Evolutionary conservation across 2,329 filamentous ascomycete genomes (phyloP).

Genomic region (Fusarium anthophilum): DNA sequence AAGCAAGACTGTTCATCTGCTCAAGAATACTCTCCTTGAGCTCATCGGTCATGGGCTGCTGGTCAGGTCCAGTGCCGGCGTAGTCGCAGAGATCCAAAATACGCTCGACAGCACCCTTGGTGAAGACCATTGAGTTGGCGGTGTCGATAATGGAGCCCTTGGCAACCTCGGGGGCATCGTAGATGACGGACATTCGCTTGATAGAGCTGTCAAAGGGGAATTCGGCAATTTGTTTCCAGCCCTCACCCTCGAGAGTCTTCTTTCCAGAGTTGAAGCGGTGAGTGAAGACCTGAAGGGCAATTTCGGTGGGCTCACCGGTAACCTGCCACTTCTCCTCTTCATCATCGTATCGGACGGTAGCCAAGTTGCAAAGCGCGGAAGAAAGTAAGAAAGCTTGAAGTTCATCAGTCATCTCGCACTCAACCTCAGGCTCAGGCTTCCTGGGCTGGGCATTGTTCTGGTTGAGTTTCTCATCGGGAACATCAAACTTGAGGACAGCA

Average conservation of each 20-base stretch:
- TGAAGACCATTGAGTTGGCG: slow-evolving; percentile 63
- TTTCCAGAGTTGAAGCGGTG: slow-evolving; percentile 72
- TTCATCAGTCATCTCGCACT: slow-evolving; percentile 59
- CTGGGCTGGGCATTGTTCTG: slow-evolving; percentile 41
- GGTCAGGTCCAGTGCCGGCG: slow-evolving; percentile 54
- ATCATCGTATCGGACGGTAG: slow-evolving; percentile 65
- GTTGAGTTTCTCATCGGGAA: slow-evolving; percentile 66
- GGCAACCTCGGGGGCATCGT: slow-evolving; percentile 59
- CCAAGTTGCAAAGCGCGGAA: slow-evolving; percentile 71
- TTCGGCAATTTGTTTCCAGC: slow-evolving; percentile 74
- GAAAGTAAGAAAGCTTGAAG: slow-evolving; percentile 63
- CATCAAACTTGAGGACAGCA: slow-evolving; percentile 68
- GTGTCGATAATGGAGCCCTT: slow-evolving; percentile 51
- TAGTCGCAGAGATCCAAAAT: slow-evolving; percentile 65
- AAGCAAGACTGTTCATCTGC: slow-evolving; percentile 68
- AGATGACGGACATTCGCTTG: slow-evolving; percentile 84
- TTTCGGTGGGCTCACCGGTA: slow-evolving; percentile 77
- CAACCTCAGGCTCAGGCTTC: slow-evolving; percentile 45
- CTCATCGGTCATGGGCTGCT: slow-evolving; percentile 60
- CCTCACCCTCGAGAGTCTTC: slow-evolving; percentile 58
- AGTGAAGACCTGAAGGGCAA: slow-evolving; percentile 79
- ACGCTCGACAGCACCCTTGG: slow-evolving; percentile 71
- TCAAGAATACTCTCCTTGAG: slow-evolving; percentile 59
- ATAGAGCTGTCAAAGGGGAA: slow-evolving; percentile 83
- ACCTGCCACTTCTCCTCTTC: slow-evolving; percentile 70